These are phyloP conservation scores for Sanghuangporus weigelae DNA, from an alignment of 1,284 basidiomycete species.

Conservation along the genomic window DNA sequence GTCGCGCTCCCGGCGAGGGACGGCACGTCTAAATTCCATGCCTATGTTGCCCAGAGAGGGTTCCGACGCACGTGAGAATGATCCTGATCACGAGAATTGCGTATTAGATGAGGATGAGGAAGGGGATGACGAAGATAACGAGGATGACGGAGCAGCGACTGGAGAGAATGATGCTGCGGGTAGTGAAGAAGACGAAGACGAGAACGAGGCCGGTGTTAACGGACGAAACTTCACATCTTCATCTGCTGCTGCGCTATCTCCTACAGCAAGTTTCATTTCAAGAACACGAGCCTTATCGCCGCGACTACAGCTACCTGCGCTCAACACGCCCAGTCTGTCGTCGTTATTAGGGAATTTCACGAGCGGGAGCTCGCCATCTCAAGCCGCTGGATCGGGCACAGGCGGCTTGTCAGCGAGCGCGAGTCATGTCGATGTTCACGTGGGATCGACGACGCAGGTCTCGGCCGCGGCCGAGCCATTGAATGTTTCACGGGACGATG, in stretches of 20 bases:
- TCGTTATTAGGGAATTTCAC: background rate
- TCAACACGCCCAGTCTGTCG: background rate
- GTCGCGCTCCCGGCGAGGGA: slow-evolving; percentile 19
- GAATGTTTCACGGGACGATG: background rate
- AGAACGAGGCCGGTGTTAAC: slow-evolving; percentile 17
- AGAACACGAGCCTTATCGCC: background rate
- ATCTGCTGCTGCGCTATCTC: background rate
- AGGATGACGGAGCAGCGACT: slow-evolving; percentile 21
- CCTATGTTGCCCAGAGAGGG: slow-evolving; percentile 47
- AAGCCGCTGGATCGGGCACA: background rate
- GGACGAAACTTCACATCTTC: slow-evolving; percentile 13
- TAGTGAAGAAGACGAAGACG: slow-evolving; percentile 31
- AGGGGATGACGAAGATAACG: slow-evolving; percentile 32
- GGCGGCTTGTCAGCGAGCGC: background rate
- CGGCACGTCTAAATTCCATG: slow-evolving; percentile 37
- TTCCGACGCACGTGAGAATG: slow-evolving; percentile 27
- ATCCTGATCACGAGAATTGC: slow-evolving; percentile 33
- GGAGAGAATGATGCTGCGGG: slow-evolving; percentile 10
- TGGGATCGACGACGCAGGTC: background rate
- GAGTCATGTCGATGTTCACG: background rate
- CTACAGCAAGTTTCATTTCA: background rate
- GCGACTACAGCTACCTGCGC: background rate
- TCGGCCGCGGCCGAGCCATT: background rate
- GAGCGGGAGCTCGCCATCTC: background rate
- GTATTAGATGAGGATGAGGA: slow-evolving; percentile 34